These are phyloP conservation scores for Paulownia fortunei DNA, from an alignment of 257 asterid genomes.

Conservation along the genomic window DNA sequence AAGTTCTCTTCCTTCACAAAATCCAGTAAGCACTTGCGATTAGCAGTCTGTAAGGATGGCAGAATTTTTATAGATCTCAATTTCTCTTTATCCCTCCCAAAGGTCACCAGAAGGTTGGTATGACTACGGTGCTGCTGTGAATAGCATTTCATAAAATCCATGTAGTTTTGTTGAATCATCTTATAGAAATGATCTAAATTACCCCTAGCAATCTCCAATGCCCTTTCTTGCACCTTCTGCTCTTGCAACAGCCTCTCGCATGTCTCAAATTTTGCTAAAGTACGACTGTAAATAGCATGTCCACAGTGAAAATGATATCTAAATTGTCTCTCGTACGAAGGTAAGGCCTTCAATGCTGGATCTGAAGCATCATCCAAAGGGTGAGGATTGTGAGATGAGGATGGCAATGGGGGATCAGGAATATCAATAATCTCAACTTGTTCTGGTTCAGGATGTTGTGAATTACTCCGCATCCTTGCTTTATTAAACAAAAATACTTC, in stretches of 20 bases:
- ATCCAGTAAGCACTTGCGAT: conserved; percentile 74
- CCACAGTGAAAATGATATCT: conserved; percentile 76
- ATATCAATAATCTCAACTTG: conserved; percentile 50
- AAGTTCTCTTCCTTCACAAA: conserved; percentile 83
- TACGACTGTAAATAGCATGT: conserved; percentile 61
- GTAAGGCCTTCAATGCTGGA: conserved; percentile 82
- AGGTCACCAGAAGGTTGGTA: conserved; percentile 58
- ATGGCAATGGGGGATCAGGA: conserved; percentile 64
- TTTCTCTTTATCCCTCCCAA: conserved; percentile 72
- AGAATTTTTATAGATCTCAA: conserved; percentile 63
- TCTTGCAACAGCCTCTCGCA: conserved; percentile 70
- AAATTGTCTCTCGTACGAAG: conserved; percentile 86
- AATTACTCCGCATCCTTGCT: conserved; percentile 76
- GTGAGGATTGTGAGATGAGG: conserved; percentile 56
- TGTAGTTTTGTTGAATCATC: conserved; percentile 65
- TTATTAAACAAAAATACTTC: conserved; percentile 81
- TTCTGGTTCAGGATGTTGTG: conserved; percentile 65
- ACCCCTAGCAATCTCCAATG: conserved; percentile 75
- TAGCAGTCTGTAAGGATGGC: conserved; percentile 60
- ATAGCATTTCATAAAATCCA: conserved; percentile 66
- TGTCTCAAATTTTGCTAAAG: conserved; percentile 53
- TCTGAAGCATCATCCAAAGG: conserved; percentile 84
- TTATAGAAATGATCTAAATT: conserved; percentile 71
- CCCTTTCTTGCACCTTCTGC: conserved; percentile 85
- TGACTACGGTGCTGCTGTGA: conserved; percentile 71